A percentile compares a stretch with the other conserved stretches of the same genome.
phyloP scores from a whole-genome alignment of 257 asterid species.

The Galeopsis tetrahit region DNA sequence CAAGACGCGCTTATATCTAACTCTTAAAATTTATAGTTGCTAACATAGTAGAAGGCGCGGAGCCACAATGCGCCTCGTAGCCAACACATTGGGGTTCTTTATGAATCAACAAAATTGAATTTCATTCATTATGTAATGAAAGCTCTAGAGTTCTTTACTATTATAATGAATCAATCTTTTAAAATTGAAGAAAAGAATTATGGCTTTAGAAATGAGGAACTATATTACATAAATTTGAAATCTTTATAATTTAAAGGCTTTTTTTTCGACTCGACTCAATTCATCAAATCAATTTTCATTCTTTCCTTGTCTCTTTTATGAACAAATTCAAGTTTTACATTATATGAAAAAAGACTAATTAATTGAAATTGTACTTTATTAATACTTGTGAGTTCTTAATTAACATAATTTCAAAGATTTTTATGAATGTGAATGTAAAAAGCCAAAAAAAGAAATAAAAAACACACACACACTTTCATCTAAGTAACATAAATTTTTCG shows the following conservation, averaged over 20 bases:
- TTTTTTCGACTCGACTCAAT: not conserved
- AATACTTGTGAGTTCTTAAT: not conserved
- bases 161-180: not conserved
- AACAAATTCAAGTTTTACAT: not conserved
- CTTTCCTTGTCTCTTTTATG: not conserved
- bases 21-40: too few species aligned
- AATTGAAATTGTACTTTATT: not conserved
- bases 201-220: not conserved
- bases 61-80: too few species aligned
- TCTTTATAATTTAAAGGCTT: not conserved
- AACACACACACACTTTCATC: not conserved
- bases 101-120: not conserved
- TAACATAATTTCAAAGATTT: not conserved
- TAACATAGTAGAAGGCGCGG: too few species aligned
- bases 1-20: too few species aligned
- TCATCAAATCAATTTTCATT: not conserved
- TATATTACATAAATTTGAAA: not conserved
- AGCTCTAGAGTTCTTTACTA: not conserved
- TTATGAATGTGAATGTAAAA: not conserved
- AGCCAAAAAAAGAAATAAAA: too few species aligned
- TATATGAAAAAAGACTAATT: not conserved
- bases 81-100: too few species aligned
- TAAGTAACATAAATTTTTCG: not conserved
- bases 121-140: not conserved
- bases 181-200: not conserved